phyloP scores from a whole-genome alignment of 2,329 filamentous ascomycete species.

The Huntiella savannae region DNA sequence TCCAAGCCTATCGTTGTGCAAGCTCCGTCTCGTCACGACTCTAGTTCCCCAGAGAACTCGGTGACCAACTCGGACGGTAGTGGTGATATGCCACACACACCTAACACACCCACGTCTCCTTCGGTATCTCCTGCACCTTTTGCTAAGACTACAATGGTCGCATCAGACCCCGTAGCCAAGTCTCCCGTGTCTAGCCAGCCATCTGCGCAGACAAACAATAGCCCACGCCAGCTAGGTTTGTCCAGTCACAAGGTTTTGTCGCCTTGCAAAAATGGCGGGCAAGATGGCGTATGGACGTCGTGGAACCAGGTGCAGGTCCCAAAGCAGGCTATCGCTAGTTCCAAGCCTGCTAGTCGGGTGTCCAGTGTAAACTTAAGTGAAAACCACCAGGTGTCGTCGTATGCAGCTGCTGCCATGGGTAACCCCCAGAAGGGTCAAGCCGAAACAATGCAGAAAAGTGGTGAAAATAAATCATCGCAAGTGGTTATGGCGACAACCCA shows the following conservation, averaged over 20 bases:
- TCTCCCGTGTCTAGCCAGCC: no score
- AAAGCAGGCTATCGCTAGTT: not conserved
- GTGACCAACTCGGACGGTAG: not conserved
- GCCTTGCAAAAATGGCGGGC: not conserved
- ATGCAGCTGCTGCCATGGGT: slow-evolving; percentile 1
- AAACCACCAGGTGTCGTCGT: not conserved
- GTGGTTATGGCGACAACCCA: no score
- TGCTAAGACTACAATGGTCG: not conserved
- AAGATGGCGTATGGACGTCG: slow-evolving; percentile 4
- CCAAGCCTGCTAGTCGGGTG: not conserved
- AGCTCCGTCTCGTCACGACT: not conserved
- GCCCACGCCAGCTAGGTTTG: no score
- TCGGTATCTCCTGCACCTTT: not conserved
- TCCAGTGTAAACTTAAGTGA: not conserved
- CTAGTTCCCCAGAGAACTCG: not conserved
- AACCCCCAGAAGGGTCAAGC: not conserved
- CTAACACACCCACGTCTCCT: not conserved
- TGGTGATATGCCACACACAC: not conserved
- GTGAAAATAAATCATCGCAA: no score
- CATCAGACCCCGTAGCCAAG: not conserved
- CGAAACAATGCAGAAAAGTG: not conserved
- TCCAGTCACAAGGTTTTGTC: no score
- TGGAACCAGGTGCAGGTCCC: not conserved
- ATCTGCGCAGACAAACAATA: no score
- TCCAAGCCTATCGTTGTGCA: not conserved